Evolutionary conservation across 768 basidiomycete genomes (phyloP).

Genomic region (Clitopilus hobsonii): DNA sequence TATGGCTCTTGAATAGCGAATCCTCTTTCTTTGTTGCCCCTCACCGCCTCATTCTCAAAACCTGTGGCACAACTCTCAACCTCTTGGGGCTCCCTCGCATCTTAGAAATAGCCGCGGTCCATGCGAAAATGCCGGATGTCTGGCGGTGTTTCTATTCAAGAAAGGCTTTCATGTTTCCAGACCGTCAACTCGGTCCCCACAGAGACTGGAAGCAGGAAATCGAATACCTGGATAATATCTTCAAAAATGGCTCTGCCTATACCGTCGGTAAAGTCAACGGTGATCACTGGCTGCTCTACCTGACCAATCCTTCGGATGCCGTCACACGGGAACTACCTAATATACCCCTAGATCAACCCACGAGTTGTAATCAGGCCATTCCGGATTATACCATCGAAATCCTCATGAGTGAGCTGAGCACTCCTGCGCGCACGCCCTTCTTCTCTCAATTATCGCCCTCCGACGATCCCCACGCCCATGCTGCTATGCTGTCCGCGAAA

Average conservation of each 20-base stretch:
- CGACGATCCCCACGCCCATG: constrained; percentile 36
- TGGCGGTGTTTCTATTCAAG: constrained; percentile 96
- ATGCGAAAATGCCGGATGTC: constrained; percentile 65
- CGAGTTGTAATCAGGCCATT: constrained; percentile 11
- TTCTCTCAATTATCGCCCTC: constrained; percentile 39
- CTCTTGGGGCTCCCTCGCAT: constrained; percentile 92
- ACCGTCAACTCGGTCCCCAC: constrained; percentile 90
- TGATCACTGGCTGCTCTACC: constrained; percentile 97
- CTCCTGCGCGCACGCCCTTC: constrained; percentile 74
- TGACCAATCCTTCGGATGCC: constrained; percentile 55
- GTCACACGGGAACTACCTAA: not conserved
- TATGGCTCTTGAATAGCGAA: constrained; percentile 54
- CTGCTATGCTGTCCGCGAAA: constrained; percentile 56
- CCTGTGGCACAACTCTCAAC: constrained; percentile 97
- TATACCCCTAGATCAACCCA: not conserved
- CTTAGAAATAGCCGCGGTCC: constrained; percentile 80
- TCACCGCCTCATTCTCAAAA: constrained; percentile 96
- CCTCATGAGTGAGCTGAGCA: constrained; percentile 89
- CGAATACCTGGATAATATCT: constrained; percentile 85
- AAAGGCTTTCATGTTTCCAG: constrained; percentile 99
- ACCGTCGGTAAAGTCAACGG: constrained; percentile 97
- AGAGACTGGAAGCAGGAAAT: constrained; percentile 93
- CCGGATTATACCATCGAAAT: constrained; percentile 96
- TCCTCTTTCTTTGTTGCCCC: constrained; percentile 94
- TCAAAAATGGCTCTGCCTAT: constrained; percentile 87